A percentile compares a stretch with the other conserved stretches of the same genome.
Evolutionary conservation across 306 rosid genomes (phyloP).

Genomic region (Oxytropis ochrocephala): DNA sequence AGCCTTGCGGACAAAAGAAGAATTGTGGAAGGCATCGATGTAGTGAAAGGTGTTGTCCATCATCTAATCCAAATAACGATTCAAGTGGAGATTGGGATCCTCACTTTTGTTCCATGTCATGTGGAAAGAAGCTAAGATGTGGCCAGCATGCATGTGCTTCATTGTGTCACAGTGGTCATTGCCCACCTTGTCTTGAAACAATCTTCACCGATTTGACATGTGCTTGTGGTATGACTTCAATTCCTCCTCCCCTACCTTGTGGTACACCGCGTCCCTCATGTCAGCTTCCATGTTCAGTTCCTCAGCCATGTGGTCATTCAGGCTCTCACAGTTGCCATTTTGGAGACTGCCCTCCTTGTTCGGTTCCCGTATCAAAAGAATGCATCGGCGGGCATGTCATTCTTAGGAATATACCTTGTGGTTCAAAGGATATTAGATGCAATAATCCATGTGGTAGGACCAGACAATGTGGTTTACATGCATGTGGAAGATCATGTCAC

Average conservation of each 20-base stretch:
- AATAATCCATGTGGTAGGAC: conserved; percentile 90
- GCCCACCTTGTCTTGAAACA: conserved; percentile 91
- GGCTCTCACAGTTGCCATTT: conserved; percentile 93
- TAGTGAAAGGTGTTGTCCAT: conserved; percentile 81
- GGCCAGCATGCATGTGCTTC: conserved; percentile 88
- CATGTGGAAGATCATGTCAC: conserved; percentile 82
- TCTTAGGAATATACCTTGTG: conserved; percentile 91
- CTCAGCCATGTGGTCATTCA: conserved; percentile 87
- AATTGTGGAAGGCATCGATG: conserved; percentile 95
- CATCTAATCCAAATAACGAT: conserved; percentile 37
- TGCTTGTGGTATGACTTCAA: conserved; percentile 79
- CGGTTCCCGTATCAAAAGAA: conserved; percentile 90
- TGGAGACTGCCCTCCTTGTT: conserved; percentile 93
- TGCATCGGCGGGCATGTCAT: conserved; percentile 91
- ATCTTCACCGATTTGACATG: conserved; percentile 83
- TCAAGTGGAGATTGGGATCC: conserved; percentile 67
- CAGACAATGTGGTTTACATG: conserved; percentile 87
- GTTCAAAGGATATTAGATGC: conserved; percentile 87
- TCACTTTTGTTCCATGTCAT: conserved; percentile 74
- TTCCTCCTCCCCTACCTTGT: conserved; percentile 87
- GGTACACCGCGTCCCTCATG: conserved; percentile 85
- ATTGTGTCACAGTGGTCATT: conserved; percentile 88
- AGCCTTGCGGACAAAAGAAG: conserved; percentile 80
- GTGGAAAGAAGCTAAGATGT: conserved; percentile 83
- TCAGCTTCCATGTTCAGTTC: conserved; percentile 74